phyloP scores from a whole-genome alignment of 2,329 filamentous ascomycete species.

The Alternaria atra region DNA sequence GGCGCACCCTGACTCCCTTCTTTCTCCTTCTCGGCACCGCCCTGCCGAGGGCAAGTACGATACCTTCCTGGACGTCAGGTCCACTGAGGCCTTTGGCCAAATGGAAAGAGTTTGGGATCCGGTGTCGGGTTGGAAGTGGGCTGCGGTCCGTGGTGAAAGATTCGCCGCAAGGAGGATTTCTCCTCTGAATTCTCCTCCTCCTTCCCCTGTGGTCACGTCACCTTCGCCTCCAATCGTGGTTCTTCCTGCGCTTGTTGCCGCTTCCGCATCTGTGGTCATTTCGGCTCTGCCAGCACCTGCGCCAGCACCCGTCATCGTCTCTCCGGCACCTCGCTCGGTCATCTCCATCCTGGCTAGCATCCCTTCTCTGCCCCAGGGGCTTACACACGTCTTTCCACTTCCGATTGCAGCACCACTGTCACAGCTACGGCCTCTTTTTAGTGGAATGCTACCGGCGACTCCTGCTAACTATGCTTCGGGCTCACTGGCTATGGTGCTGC shows the following conservation, averaged over 20 bases:
- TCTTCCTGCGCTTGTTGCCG: background rate
- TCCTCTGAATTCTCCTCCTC: background rate
- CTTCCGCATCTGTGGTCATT: background rate
- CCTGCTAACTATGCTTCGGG: background rate
- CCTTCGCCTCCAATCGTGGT: background rate
- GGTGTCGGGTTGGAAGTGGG: conserved; percentile 9
- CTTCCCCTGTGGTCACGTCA: background rate
- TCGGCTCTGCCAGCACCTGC: background rate
- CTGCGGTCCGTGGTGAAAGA: conserved; percentile 1
- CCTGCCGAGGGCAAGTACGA: background rate
- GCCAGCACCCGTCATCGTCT: background rate
- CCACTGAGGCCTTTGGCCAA: conserved; percentile 1
- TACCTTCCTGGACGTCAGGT: conserved; percentile 7
- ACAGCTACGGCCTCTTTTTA: background rate
- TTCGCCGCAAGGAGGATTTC: background rate
- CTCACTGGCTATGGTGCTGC: conserved; percentile 7
- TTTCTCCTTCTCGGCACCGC: background rate
- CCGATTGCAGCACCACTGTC: background rate
- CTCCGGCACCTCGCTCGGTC: background rate
- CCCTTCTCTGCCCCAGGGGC: background rate
- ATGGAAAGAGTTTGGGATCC: conserved; percentile 11
- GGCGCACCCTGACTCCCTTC: conserved; percentile 3
- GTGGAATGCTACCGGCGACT: background rate
- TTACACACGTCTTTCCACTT: background rate
- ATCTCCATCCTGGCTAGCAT: conserved; percentile 1